A percentile compares a stretch with the other conserved stretches of the same genome.
These are phyloP conservation scores for Trypanosomatidae sp. DNA, from an alignment of 208 protist genomes.

Conservation along the genomic window DNA sequence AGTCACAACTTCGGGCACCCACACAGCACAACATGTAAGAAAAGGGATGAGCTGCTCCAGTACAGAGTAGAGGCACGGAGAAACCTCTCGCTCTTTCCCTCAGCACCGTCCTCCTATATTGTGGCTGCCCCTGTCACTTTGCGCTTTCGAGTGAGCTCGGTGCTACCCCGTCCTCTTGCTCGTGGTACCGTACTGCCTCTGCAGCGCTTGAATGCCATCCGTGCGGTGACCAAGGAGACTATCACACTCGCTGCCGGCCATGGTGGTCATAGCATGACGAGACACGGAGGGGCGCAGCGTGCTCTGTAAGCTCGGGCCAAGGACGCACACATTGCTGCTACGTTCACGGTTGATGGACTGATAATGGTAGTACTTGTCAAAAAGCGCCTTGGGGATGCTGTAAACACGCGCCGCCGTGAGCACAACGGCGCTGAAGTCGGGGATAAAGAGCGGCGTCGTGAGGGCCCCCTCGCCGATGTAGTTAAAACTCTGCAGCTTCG, in stretches of 20 bases:
- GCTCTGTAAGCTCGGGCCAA: slow-evolving; percentile 3
- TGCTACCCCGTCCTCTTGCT: neutral
- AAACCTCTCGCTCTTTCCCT: neutral
- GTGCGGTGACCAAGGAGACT: neutral
- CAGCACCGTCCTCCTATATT: neutral
- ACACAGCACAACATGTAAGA: neutral
- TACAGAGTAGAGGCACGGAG: too few species aligned
- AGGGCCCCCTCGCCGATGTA: slow-evolving; percentile 79
- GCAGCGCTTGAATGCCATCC: neutral
- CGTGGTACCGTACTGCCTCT: slow-evolving; percentile 2
- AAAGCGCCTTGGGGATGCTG: slow-evolving; percentile 51
- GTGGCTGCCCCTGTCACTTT: neutral
- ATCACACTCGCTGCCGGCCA: neutral
- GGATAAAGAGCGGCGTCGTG: slow-evolving; percentile 52
- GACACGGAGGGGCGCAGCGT: slow-evolving; percentile 15
- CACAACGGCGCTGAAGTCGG: slow-evolving; percentile 84
- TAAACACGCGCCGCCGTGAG: slow-evolving; percentile 60
- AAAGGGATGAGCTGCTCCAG: too few species aligned
- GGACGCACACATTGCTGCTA: slow-evolving; percentile 25
- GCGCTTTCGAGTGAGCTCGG: neutral
- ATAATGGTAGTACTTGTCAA: slow-evolving; percentile 63
- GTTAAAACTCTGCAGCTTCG: slow-evolving; percentile 60
- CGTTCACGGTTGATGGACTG: slow-evolving; percentile 20
- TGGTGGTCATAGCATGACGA: neutral
- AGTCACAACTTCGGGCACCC: neutral